Percentiles rank a stretch among this genome's conserved stretches.
Conservation (phyloP, 2,329 filamentous ascomycete genomes). For the Trichothecium sympodiale region DNA sequence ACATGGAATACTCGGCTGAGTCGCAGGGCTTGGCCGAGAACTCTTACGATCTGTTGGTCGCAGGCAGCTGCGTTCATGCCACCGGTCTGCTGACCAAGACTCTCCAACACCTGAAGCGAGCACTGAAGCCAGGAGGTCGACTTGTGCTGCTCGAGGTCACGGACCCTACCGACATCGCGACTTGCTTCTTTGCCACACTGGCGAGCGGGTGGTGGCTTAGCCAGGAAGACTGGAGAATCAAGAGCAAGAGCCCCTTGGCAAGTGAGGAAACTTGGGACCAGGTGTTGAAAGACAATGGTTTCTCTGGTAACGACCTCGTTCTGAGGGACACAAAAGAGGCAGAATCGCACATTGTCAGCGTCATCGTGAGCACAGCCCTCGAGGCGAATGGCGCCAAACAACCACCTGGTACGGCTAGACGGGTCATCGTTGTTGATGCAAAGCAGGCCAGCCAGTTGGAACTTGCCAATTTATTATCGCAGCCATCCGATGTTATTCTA, state of each 20-base stretch:
- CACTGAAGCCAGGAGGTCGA: slow-evolving; percentile 6
- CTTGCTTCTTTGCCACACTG: background rate
- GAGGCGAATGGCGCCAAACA: too few relatives aligned
- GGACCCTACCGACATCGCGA: slow-evolving; percentile 1
- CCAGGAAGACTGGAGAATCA: slow-evolving; percentile 9
- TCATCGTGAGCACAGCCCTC: slow-evolving; percentile 3
- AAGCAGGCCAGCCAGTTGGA: too few relatives aligned
- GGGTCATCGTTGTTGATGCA: too few relatives aligned
- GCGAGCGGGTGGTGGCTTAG: slow-evolving; percentile 22
- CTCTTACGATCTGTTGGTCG: slow-evolving; percentile 14
- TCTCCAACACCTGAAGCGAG: background rate
- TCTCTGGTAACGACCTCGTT: slow-evolving; percentile 4
- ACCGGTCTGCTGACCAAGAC: slow-evolving; percentile 12
- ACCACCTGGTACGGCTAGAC: too few relatives aligned
- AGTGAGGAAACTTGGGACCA: slow-evolving; percentile 5
- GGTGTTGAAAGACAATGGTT: slow-evolving; percentile 4
- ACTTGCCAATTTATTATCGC: too few relatives aligned
- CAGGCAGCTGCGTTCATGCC: slow-evolving; percentile 17
- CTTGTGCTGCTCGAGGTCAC: slow-evolving; percentile 3
- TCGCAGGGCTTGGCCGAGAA: slow-evolving; percentile 8
- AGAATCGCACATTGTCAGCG: slow-evolving; percentile 1
- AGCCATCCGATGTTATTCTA: too few relatives aligned
- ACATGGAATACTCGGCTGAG: slow-evolving; percentile 6
- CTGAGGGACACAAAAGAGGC: slow-evolving; percentile 3
- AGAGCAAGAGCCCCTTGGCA: background rate